These are phyloP conservation scores for Aphanomyces cochlioides DNA, from an alignment of 352 stramenopile genomes.

Conservation along the genomic window DNA sequence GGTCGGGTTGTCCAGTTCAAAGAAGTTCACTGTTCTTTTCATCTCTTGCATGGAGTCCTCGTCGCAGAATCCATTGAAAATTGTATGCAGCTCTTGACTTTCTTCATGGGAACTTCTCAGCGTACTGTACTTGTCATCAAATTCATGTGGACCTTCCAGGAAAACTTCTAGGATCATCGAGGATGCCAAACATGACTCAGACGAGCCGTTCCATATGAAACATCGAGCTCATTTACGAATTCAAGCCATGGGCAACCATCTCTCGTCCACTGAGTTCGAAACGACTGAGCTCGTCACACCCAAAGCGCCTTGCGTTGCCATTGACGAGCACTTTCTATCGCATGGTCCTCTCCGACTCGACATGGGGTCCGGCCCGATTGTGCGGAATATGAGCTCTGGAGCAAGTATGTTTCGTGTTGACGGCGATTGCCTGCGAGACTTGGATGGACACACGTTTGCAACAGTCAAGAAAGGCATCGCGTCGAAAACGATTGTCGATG, in stretches of 20 bases:
- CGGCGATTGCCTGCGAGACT: neutral
- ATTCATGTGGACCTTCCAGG: no score
- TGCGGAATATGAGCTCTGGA: neutral
- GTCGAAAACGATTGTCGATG: neutral
- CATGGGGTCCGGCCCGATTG: neutral
- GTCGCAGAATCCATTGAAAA: no score
- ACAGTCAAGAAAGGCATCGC: neutral
- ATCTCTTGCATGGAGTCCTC: no score
- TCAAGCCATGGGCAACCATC: neutral
- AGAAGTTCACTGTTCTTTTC: no score
- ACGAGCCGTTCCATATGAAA: no score
- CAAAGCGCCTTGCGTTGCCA: neutral
- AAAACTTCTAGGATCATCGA: no score
- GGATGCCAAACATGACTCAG: no score
- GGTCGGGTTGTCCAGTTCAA: no score
- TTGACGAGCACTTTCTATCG: neutral
- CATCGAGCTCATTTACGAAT: no score
- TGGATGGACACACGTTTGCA: neutral
- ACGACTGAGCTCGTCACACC: neutral
- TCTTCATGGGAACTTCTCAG: no score
- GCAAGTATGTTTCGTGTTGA: conserved; percentile 3
- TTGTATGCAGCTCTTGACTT: no score
- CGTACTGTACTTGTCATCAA: no score
- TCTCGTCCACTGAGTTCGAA: neutral
- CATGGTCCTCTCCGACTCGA: neutral